These are phyloP conservation scores for Haplosporangium gracile DNA, from an alignment of 192 early-diverging fungal species.

Conservation along the genomic window DNA sequence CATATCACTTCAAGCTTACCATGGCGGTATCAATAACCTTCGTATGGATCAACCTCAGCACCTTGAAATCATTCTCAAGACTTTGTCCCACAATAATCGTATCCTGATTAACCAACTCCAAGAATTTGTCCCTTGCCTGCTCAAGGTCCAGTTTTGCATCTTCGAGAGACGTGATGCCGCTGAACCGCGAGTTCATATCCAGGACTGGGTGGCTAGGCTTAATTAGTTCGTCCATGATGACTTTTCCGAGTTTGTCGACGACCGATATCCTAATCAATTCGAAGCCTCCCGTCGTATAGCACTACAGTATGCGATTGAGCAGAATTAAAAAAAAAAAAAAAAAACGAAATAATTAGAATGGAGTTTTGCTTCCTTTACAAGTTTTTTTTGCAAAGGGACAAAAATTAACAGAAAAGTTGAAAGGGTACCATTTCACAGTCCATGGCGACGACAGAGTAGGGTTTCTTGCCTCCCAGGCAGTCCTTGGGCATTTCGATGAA, in stretches of 20 bases:
- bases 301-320: conserved; percentile 43
- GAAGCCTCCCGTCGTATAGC: conserved; percentile 77
- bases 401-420: background rate
- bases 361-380: background rate
- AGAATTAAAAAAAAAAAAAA: too few species aligned
- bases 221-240: conserved; percentile 73
- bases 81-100: conserved; percentile 77
- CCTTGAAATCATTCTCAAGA: conserved; percentile 53
- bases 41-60: conserved; percentile 54
- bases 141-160: conserved; percentile 64
- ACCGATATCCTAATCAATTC: conserved; percentile 75
- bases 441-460: conserved; percentile 62
- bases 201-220: conserved; percentile 64
- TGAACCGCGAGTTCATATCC: conserved; percentile 72
- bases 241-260: conserved; percentile 59
- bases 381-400: background rate
- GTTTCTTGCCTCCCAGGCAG: background rate
- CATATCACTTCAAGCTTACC: conserved; percentile 19
- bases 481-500: conserved; percentile 57
- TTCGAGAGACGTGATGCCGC: conserved; percentile 66
- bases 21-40: conserved; percentile 58
- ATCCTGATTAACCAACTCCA: conserved; percentile 55
- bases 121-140: conserved; percentile 53
- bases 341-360: conserved; percentile 1
- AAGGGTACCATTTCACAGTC: conserved; percentile 80